Percentiles rank a stretch among this genome's conserved stretches.
phyloP scores from a whole-genome alignment of 257 asterid species.

The Schizonepeta tenuifolia region DNA sequence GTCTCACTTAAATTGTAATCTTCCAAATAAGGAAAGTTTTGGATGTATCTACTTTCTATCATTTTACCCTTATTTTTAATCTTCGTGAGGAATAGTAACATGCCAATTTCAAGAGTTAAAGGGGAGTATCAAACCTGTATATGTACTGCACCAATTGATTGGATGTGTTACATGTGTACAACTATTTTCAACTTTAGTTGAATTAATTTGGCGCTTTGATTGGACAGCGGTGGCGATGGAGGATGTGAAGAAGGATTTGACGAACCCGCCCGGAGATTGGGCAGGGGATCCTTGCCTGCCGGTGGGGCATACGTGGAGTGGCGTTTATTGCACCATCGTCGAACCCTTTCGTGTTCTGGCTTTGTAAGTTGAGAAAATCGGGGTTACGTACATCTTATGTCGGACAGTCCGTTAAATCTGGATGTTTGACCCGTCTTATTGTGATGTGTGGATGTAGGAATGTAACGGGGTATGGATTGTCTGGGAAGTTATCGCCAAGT shows the following conservation, averaged over 20 bases:
- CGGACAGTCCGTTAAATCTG: neutral
- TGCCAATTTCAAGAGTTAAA: too few species aligned
- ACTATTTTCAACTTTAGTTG: neutral
- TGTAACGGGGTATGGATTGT: conserved; percentile 61
- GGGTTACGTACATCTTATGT: too few species aligned
- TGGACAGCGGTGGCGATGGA: conserved; percentile 63
- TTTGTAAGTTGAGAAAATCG: conserved; percentile 51
- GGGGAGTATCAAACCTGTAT: too few species aligned
- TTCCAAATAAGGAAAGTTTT: too few species aligned
- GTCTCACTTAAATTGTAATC: too few species aligned
- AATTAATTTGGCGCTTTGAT: neutral
- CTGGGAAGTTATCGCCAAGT: conserved; percentile 59
- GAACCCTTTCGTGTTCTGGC: conserved; percentile 50
- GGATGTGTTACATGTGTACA: too few species aligned
- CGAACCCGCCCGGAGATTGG: conserved; percentile 72
- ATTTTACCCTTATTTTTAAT: too few species aligned
- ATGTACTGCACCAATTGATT: too few species aligned
- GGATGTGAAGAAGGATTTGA: conserved; percentile 41
- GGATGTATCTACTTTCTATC: too few species aligned
- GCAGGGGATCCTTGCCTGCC: conserved; percentile 92
- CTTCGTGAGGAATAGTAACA: too few species aligned
- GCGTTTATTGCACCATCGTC: conserved; percentile 54
- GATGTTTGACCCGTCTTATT: too few species aligned
- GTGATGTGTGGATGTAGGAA: too few species aligned
- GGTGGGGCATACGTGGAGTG: conserved; percentile 65